Conservation (phyloP, 345 rosid genomes). For the Gossypium longicalyx region DNA sequence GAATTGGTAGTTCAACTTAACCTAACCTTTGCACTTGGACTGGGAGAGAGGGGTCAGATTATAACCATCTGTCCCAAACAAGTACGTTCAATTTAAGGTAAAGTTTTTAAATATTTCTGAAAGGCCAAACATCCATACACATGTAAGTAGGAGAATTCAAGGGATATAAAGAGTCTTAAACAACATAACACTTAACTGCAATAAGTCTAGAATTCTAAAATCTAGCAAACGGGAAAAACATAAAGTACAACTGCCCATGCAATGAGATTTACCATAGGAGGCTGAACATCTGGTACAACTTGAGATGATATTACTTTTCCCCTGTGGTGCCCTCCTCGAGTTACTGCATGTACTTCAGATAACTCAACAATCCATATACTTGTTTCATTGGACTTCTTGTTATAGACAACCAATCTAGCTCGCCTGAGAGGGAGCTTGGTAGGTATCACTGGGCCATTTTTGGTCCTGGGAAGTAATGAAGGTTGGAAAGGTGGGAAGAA, state of each 20-base stretch:
- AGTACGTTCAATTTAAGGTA: neutral
- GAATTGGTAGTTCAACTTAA: neutral
- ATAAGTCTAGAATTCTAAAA: neutral
- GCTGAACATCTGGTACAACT: constrained; percentile 71
- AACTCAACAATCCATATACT: constrained; percentile 69
- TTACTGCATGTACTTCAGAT: constrained; percentile 68
- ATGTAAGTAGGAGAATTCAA: neutral
- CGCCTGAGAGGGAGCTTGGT: constrained; percentile 67
- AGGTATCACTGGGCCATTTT: constrained; percentile 67
- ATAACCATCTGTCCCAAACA: neutral
- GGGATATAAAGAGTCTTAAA: neutral
- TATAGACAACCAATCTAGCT: constrained; percentile 69
- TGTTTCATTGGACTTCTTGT: constrained; percentile 64
- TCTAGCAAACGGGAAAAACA: neutral
- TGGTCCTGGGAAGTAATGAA: constrained; percentile 62
- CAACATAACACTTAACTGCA: neutral
- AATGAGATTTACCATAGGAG: constrained; percentile 53
- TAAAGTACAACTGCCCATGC: neutral
- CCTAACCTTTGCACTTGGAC: neutral
- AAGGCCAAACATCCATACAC: neutral
- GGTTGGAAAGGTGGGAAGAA: constrained; percentile 87
- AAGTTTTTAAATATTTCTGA: neutral
- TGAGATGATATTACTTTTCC: constrained; percentile 64
- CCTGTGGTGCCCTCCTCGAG: constrained; percentile 79
- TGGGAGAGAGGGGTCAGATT: neutral